These are phyloP conservation scores for Lachancea sp. DNA, from an alignment of 805 yeast genomes.

Conservation along the genomic window DNA sequence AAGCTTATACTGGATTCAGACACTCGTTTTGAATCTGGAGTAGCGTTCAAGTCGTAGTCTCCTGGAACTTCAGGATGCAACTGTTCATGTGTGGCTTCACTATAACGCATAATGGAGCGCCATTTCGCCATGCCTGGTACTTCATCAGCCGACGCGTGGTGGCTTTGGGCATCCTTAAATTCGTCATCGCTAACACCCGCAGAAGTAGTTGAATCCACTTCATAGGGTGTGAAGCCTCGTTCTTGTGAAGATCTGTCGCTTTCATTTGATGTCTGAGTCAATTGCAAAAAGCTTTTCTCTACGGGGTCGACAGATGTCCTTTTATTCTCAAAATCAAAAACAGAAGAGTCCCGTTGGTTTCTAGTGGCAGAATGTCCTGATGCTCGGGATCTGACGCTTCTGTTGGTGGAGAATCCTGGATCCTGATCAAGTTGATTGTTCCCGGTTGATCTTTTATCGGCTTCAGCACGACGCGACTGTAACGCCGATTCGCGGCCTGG, in stretches of 20 bases:
- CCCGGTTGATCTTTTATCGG: not conserved
- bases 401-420: not conserved
- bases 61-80: not conserved
- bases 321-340: conserved; percentile 6
- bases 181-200: not conserved
- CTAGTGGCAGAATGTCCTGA: not conserved
- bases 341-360: not conserved
- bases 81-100: not conserved
- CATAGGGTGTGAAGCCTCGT: conserved; percentile 1
- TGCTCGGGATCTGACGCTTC: not conserved
- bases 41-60: not conserved
- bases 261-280: conserved; percentile 18
- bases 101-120: conserved; percentile 2
- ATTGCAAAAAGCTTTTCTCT: conserved; percentile 28
- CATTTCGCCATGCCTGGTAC: not conserved
- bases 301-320: conserved; percentile 20
- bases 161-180: conserved; percentile 3
- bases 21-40: not conserved
- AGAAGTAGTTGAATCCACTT: conserved; percentile 1
- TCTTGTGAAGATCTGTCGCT: not conserved
- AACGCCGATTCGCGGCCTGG: not conserved
- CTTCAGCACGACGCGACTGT: not conserved
- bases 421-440: not conserved
- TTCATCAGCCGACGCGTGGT: not conserved
- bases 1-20: conserved; percentile 6